Conservation (phyloP, 2,329 filamentous ascomycete genomes). For the Penicillium psychrosexuale region DNA sequence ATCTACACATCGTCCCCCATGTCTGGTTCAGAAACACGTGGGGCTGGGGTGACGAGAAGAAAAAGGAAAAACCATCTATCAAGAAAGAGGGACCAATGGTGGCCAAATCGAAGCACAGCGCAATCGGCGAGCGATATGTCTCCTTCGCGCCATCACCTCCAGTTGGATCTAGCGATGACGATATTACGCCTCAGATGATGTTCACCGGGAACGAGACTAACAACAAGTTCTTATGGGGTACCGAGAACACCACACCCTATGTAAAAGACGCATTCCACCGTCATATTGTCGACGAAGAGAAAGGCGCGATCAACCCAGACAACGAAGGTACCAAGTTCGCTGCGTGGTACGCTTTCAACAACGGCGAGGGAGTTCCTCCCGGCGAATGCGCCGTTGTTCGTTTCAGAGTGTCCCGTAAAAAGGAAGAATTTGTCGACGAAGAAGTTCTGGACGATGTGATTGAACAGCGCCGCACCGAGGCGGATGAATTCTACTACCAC, state of each 20-base stretch:
- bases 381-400: conserved; percentile 94
- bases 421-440: conserved; percentile 80
- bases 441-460: conserved; percentile 89
- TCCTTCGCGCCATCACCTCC: conserved; percentile 87
- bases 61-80: conserved; percentile 77
- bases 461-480: conserved; percentile 80
- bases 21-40: conserved; percentile 98
- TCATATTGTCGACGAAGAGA: conserved; percentile 77
- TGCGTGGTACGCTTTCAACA: conserved; percentile 89
- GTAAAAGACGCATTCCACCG: conserved; percentile 96
- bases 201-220: conserved; percentile 98
- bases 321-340: conserved; percentile 81
- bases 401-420: conserved; percentile 77
- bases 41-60: conserved; percentile 81
- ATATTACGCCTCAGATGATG: conserved; percentile 78
- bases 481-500: conserved; percentile 92
- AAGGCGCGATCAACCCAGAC: conserved; percentile 75
- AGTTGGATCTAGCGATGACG: conserved; percentile 70
- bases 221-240: conserved; percentile 69
- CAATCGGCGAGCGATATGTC: conserved; percentile 77
- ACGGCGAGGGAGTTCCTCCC: conserved; percentile 79
- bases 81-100: conserved; percentile 62
- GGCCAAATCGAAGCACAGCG: conserved; percentile 73
- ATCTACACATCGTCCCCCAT: conserved; percentile 89
- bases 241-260: conserved; percentile 74